These are phyloP conservation scores for Daedaleopsis sinensis DNA, from an alignment of 768 basidiomycete species.

Conservation along the genomic window DNA sequence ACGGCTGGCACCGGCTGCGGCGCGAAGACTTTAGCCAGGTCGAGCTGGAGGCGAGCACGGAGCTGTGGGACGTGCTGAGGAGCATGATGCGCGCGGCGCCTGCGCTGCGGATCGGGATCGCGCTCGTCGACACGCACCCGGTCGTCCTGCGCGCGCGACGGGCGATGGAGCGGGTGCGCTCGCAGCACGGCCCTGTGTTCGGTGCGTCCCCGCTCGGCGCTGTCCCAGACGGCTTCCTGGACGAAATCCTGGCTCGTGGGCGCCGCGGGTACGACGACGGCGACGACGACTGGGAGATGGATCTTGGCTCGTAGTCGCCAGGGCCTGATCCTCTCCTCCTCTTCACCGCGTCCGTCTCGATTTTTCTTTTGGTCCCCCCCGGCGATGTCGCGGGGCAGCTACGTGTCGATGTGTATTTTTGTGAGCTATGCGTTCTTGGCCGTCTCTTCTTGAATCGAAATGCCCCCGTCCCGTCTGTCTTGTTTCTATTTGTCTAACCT, in stretches of 20 bases:
- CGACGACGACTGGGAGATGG: conserved; percentile 20
- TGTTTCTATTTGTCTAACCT: conserved; percentile 14
- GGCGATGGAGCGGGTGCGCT: conserved; percentile 59
- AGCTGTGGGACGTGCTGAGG: conserved; percentile 68
- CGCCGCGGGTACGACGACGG: background rate
- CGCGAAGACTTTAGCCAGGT: conserved; percentile 90
- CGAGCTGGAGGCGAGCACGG: conserved; percentile 64
- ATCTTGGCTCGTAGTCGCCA: conserved; percentile 7
- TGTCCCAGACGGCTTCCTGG: conserved; percentile 64
- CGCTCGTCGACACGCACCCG: conserved; percentile 60
- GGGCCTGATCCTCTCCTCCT: too few relatives aligned
- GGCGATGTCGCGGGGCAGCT: background rate
- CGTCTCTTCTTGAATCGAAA: conserved; percentile 9
- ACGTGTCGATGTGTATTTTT: background rate
- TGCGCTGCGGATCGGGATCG: conserved; percentile 54
- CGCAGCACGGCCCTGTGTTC: conserved; percentile 46
- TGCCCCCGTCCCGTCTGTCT: conserved; percentile 4
- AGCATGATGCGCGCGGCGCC: conserved; percentile 82
- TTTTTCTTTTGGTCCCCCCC: background rate
- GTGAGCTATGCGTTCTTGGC: conserved; percentile 12
- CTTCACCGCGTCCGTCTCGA: background rate
- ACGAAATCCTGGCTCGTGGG: conserved; percentile 50
- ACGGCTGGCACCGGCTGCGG: conserved; percentile 91
- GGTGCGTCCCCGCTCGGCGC: conserved; percentile 65
- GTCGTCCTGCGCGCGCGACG: conserved; percentile 65